Base-by-base conservation (phyloP, 768 basidiomycete genomes). In the Tylopilus felleus region DNA sequence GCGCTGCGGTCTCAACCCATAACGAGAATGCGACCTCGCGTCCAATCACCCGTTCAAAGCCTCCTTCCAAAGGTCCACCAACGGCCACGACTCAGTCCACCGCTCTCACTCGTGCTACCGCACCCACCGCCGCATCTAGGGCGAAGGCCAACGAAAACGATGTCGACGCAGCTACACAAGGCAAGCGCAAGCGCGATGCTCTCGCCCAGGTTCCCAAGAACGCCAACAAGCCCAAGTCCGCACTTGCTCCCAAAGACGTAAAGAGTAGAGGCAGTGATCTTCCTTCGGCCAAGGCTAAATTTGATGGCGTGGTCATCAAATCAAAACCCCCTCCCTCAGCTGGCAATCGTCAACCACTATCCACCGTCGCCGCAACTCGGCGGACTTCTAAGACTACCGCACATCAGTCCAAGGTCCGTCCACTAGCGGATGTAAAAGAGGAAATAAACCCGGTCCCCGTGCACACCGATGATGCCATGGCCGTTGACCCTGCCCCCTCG, bases 171-270 rank as follows among this genome's bases (percentile, higher is more conserved):
- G 70, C 74, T 19, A 73, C 75, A 3, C 78, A 78, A 43, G 81
- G 79, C 31, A 89, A 89, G 66, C 80, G 88, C 51, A 91, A 90
- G 68, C 85, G 90, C 19, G 84, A 85, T 46, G 88, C 84, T 0
- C 75, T 92, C 39, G 80, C 81, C 16, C 90, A 92, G 65, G 85
- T 91, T 41, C 74, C 75, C 3, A 83, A 84, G 62, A 83, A 81
- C 61, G 77, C 70, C 33, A 65, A 60, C 53, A 71, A 67, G 55
- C 60, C 77, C 57, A 75, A 74, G 56, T 62, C 58, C 42, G 53
- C 64, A 41, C 80, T 78, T 35, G 65, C 56, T 0, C 50, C 63
- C 8, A 64, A 62, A 49, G 65, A 64, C n/a, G 59, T 55, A 49
- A 90, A 90, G 73, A 80, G 78, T 47, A 88, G 86, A 71, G 78